Percentiles rank a stretch among this genome's conserved stretches.
Evolutionary conservation across 768 basidiomycete species (phyloP).

Genomic region (Pholiota conissans): DNA sequence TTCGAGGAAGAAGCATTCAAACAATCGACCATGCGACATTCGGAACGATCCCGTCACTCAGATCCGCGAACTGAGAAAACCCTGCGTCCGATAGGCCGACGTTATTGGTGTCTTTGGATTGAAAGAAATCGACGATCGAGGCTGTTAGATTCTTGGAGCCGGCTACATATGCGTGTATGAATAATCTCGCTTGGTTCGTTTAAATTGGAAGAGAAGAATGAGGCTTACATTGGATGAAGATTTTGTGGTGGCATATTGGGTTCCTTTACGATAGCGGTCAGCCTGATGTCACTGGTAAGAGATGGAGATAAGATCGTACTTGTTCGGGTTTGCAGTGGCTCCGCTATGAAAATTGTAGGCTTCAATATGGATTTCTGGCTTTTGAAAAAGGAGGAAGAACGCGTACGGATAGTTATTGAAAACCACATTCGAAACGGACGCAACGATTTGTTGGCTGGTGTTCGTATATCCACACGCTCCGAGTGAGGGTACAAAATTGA

Average conservation of each 20-base stretch:
- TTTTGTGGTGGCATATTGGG: conserved; percentile 29
- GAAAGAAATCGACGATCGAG: conserved; percentile 31
- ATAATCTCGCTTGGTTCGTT: neutral
- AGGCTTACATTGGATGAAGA: conserved; percentile 25
- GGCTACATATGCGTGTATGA: too few species aligned
- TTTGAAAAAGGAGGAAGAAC: neutral
- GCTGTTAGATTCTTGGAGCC: conserved; percentile 23
- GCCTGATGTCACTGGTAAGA: neutral
- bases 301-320: conserved; percentile 9
- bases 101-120: conserved; percentile 11
- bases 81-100: conserved; percentile 29
- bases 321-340: conserved; percentile 27
- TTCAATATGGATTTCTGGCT: neutral
- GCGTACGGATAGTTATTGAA: conserved; percentile 37
- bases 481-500: conserved; percentile 32
- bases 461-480: conserved; percentile 42
- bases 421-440: conserved; percentile 32
- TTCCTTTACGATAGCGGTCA: conserved; percentile 20
- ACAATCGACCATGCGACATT: conserved; percentile 29
- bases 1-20: too few species aligned
- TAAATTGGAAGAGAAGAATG: neutral
- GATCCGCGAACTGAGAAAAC: conserved; percentile 27
- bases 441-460: conserved; percentile 30
- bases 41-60: conserved; percentile 26
- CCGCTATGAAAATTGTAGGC: conserved; percentile 13